Base-by-base conservation (phyloP, 2,329 filamentous ascomycete species). In the Capronia americana region DNA sequence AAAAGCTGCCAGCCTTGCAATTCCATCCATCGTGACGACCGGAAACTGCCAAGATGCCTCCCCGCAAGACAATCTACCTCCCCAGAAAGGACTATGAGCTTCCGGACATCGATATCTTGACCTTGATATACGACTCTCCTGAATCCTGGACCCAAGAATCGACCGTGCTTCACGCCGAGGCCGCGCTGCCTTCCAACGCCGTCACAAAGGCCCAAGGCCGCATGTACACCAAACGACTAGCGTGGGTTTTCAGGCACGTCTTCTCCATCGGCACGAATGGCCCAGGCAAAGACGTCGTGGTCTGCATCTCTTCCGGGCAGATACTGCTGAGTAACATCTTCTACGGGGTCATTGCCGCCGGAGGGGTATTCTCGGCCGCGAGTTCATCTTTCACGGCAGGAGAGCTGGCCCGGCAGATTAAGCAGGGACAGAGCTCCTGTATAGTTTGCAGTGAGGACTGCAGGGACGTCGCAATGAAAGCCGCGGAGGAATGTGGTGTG, bases 291-390 rank as follows among this genome's bases (percentile, higher is more conserved):
- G 84, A 87, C 69, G 82, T 88, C 2, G 84, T 88, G 11, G 82
- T 87, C 6, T 80, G 82, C 28, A 82, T 88, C 23, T 86, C 84
- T 0, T 83, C 83, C 0, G 87, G 87, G 2, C 84, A 88, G 70
- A 82, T 83, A 54, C 78, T 87, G 2, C 78, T 88, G 0, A 82
- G 85, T 0, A 78, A 81, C 14, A 67, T 87, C 1, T 85, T 86
- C 71, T 88, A 82, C 69, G 84, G 82, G 10, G 82, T 88, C 54
- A 79, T 89, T 55, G 87, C 84, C 2, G 85, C 86, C 1, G 86
- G 84, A 0, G 87, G 86, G 17, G 81, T 89, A 26, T 88, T 85
- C 70, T 86, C 84, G 12, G 71, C 70, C 2, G 71, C 71, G 8
- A 70, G 66, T 48, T 69, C 66, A 6, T 48, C 62, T 26, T 73